These are phyloP conservation scores for Boletellus emodensis DNA, from an alignment of 768 basidiomycete genomes.

Conservation along the genomic window DNA sequence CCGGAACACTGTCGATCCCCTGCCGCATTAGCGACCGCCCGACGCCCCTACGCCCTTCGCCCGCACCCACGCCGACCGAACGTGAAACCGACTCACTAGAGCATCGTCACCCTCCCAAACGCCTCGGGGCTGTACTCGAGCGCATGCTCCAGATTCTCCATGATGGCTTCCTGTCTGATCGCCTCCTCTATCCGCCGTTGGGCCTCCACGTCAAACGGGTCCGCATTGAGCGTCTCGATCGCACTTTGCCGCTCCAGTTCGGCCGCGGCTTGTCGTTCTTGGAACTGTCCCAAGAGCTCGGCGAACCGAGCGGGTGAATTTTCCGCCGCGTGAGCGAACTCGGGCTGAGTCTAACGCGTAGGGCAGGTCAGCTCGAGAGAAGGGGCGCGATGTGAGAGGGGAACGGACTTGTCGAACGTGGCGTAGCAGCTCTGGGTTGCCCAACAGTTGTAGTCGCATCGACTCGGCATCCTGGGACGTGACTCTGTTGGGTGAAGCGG, in stretches of 20 bases:
- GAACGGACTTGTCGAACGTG: slow-evolving; percentile 58
- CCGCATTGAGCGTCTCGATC: slow-evolving; percentile 68
- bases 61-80: background rate
- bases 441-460: slow-evolving; percentile 84
- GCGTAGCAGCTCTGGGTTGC: slow-evolving; percentile 76
- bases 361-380: background rate
- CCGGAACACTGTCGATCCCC: slow-evolving; percentile 57
- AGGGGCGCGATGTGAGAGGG: background rate
- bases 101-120: slow-evolving; percentile 94
- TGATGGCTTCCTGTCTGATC: slow-evolving; percentile 82
- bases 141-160: slow-evolving; percentile 92
- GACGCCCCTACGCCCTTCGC: background rate
- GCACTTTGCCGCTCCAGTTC: slow-evolving; percentile 59
- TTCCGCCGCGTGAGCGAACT: slow-evolving; percentile 68
- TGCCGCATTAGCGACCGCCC: slow-evolving; percentile 11
- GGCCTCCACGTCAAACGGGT: slow-evolving; percentile 90
- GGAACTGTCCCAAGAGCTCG: slow-evolving; percentile 60
- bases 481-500: slow-evolving; percentile 38
- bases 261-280: slow-evolving; percentile 47
- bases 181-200: slow-evolving; percentile 92
- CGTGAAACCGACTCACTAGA: slow-evolving; percentile 65
- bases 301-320: slow-evolving; percentile 72
- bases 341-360: slow-evolving; percentile 64
- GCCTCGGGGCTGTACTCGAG: slow-evolving; percentile 90
- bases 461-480: slow-evolving; percentile 83